Evolutionary conservation across 352 stramenopile species (phyloP).

Genomic region (Phytophthora aleatoria): DNA sequence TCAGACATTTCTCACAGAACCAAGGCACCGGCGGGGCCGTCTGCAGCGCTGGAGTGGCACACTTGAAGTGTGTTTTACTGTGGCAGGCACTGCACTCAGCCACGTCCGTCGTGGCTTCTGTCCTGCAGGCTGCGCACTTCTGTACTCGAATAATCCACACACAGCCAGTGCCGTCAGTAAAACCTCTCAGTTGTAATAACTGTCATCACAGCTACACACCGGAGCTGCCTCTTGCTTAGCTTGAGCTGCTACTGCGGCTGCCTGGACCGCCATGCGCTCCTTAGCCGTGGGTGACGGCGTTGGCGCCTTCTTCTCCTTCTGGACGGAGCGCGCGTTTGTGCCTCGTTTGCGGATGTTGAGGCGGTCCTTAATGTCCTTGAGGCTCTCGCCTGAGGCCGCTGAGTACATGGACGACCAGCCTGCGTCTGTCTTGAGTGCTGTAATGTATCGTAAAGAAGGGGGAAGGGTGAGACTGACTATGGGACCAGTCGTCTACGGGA

Average conservation of each 20-base stretch:
- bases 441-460: neutral
- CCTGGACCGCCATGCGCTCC: slow-evolving; percentile 14
- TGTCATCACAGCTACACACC: slow-evolving; percentile 22
- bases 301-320: slow-evolving; percentile 62
- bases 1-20: slow-evolving; percentile 67
- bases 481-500: slow-evolving; percentile 8
- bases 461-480: neutral
- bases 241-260: neutral
- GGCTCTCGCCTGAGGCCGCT: slow-evolving; percentile 60
- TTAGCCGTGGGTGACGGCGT: slow-evolving; percentile 32
- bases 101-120: slow-evolving; percentile 50
- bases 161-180: slow-evolving; percentile 1
- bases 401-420: slow-evolving; percentile 84
- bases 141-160: slow-evolving; percentile 14
- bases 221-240: slow-evolving; percentile 26
- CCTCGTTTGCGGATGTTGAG: slow-evolving; percentile 75
- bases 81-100: slow-evolving; percentile 63
- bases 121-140: slow-evolving; percentile 53
- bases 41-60: slow-evolving; percentile 41
- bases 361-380: slow-evolving; percentile 83
- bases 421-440: slow-evolving; percentile 77
- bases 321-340: slow-evolving; percentile 55
- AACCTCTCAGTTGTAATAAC: neutral
- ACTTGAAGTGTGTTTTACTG: slow-evolving; percentile 63
- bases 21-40: slow-evolving; percentile 32